Evolutionary conservation across 148 eudicot species (phyloP).

Genomic region (Chenopodium album): DNA sequence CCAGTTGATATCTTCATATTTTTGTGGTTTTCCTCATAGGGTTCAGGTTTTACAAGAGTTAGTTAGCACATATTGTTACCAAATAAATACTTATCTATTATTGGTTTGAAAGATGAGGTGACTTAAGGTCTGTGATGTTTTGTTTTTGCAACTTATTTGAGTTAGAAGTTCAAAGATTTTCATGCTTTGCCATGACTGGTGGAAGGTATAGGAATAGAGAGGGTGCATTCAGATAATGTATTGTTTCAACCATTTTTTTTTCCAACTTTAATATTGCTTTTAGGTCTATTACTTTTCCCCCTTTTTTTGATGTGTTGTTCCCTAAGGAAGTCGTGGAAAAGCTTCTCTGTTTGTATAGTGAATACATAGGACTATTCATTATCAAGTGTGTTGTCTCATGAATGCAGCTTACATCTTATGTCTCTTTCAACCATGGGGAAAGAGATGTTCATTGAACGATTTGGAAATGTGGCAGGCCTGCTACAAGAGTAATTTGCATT

Average conservation of each 20-base stretch:
- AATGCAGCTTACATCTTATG: conserved; percentile 74
- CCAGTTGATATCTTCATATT: neutral
- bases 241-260: neutral
- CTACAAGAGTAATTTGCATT: conserved; percentile 89
- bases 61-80: neutral
- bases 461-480: conserved; percentile 81
- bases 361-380: conserved; percentile 48
- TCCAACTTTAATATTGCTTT: neutral
- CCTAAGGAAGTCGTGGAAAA: conserved; percentile 21
- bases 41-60: neutral
- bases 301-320: conserved; percentile 2
- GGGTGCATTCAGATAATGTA: neutral
- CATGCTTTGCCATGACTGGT: neutral
- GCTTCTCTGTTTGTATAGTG: conserved; percentile 26
- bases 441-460: conserved; percentile 82
- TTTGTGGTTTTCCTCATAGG: neutral
- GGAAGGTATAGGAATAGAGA: conserved; percentile 4
- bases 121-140: neutral
- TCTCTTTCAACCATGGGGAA: conserved; percentile 63
- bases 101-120: neutral
- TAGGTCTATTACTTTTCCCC: neutral
- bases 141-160: neutral
- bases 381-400: conserved; percentile 64
- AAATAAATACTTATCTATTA: neutral
- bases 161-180: neutral